These are phyloP conservation scores for Hypoxylon rubiginosum DNA, from an alignment of 2,329 filamentous ascomycete species.

Conservation along the genomic window DNA sequence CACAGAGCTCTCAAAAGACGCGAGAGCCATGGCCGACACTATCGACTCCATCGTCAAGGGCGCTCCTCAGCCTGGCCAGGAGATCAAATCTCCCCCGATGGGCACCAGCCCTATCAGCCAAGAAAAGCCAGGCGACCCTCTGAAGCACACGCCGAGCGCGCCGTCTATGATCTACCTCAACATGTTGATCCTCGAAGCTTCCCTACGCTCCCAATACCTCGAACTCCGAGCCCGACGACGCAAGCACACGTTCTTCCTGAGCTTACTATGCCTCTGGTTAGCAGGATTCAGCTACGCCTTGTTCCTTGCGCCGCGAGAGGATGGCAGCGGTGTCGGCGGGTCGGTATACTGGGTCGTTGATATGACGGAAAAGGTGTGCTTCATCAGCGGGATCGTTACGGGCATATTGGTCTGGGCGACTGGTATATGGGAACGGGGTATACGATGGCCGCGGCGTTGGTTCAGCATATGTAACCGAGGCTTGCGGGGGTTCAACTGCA, in stretches of 20 bases:
- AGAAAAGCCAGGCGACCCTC: slow-evolving; percentile 73
- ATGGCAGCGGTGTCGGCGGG: slow-evolving; percentile 90
- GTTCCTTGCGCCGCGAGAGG: slow-evolving; percentile 95
- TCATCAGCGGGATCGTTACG: slow-evolving; percentile 91
- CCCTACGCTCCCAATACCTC: slow-evolving; percentile 91
- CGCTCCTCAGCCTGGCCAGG: slow-evolving; percentile 75
- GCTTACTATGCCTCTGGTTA: slow-evolving; percentile 84
- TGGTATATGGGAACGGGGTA: slow-evolving; percentile 94
- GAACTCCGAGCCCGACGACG: slow-evolving; percentile 88
- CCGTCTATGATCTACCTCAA: slow-evolving; percentile 98
- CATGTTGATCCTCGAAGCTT: slow-evolving; percentile 95
- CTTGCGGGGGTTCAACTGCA: slow-evolving; percentile 92
- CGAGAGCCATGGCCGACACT: slow-evolving; percentile 69
- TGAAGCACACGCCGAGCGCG: slow-evolving; percentile 86
- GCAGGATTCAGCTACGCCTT: slow-evolving; percentile 88
- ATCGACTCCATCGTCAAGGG: slow-evolving; percentile 95
- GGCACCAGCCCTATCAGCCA: slow-evolving; percentile 61
- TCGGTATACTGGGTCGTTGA: slow-evolving; percentile 98
- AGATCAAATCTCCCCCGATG: slow-evolving; percentile 60
- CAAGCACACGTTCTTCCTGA: slow-evolving; percentile 93
- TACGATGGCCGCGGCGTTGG: slow-evolving; percentile 94
- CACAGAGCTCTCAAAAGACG: slow-evolving; percentile 6
- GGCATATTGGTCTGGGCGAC: slow-evolving; percentile 91
- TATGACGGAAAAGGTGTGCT: slow-evolving; percentile 88
- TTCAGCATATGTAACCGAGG: slow-evolving; percentile 90